phyloP scores from a whole-genome alignment of 768 basidiomycete genomes.

The Leccinum ochraceum region DNA sequence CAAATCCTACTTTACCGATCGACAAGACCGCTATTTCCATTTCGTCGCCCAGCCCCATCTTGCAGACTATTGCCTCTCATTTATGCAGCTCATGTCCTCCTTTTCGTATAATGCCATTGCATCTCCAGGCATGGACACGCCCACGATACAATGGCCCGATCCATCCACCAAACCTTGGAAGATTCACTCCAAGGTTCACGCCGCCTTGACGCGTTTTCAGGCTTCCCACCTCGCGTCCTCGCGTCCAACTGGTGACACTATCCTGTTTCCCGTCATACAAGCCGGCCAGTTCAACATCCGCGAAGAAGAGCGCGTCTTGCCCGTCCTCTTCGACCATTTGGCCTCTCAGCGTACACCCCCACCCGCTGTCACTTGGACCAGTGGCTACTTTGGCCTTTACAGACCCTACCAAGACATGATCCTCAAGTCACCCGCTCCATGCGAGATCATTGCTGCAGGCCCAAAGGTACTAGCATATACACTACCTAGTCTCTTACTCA shows the following conservation, averaged over 20 bases:
- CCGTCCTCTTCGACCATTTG: conserved; percentile 57
- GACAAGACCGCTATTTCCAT: conserved; percentile 92
- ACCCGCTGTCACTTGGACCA: conserved; percentile 80
- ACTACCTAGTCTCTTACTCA: conserved; percentile 1
- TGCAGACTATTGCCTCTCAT: conserved; percentile 82
- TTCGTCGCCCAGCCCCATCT: conserved; percentile 61
- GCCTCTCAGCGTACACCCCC: conserved; percentile 17
- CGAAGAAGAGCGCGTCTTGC: conserved; percentile 75
- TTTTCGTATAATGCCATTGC: conserved; percentile 63
- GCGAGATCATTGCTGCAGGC: conserved; percentile 79
- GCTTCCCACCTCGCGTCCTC: conserved; percentile 31
- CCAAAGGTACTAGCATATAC: conserved; percentile 62
- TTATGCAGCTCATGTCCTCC: conserved; percentile 62
- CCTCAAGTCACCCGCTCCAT: conserved; percentile 57
- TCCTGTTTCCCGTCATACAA: conserved; percentile 84
- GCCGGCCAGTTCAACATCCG: conserved; percentile 84
- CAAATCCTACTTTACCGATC: conserved; percentile 89
- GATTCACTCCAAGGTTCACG: conserved; percentile 61
- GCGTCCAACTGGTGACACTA: conserved; percentile 37
- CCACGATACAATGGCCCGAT: conserved; percentile 68
- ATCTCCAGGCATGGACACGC: conserved; percentile 42
- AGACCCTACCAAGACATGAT: conserved; percentile 74
- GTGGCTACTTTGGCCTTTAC: conserved; percentile 93
- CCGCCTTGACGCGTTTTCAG: conserved; percentile 64
- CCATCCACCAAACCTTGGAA: conserved; percentile 63